Evolutionary conservation across 495 filamentous ascomycete species (phyloP).

Genomic region (Glonium stellatum): DNA sequence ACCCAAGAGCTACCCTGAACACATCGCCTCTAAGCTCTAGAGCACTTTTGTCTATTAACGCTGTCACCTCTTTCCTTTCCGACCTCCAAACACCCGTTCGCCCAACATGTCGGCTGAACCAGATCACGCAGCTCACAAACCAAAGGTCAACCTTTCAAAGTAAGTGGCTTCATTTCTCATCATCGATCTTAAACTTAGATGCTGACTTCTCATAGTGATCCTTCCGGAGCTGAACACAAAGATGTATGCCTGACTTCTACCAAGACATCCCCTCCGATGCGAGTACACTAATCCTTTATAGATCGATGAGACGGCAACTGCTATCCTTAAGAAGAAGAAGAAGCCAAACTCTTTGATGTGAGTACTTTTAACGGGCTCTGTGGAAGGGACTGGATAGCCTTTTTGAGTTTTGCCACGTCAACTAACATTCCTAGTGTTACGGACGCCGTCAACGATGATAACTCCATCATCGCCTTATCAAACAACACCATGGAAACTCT

Average conservation of each 20-base stretch:
- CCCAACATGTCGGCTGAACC: constrained; percentile 61
- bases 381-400: neutral
- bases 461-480: constrained; percentile 96
- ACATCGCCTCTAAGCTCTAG: neutral
- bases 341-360: constrained; percentile 98
- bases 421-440: constrained; percentile 64
- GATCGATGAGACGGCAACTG: constrained; percentile 90
- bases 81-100: neutral
- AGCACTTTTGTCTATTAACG: neutral
- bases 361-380: constrained; percentile 26
- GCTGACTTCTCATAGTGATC: constrained; percentile 56
- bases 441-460: constrained; percentile 97
- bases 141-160: constrained; percentile 79
- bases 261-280: constrained; percentile 11
- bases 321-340: constrained; percentile 99
- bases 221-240: constrained; percentile 81
- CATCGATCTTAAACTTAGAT: constrained; percentile 26
- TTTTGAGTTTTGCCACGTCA: neutral
- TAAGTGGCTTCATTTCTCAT: constrained; percentile 44
- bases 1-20: neutral
- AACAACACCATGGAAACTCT: constrained; percentile 99
- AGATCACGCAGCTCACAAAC: constrained; percentile 62
- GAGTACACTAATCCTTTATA: constrained; percentile 35
- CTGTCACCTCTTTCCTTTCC: neutral
- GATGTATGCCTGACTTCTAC: constrained; percentile 51